Evolutionary conservation across 768 basidiomycete species (phyloP).

Genomic region (Boletus pseudo-olivaceus): DNA sequence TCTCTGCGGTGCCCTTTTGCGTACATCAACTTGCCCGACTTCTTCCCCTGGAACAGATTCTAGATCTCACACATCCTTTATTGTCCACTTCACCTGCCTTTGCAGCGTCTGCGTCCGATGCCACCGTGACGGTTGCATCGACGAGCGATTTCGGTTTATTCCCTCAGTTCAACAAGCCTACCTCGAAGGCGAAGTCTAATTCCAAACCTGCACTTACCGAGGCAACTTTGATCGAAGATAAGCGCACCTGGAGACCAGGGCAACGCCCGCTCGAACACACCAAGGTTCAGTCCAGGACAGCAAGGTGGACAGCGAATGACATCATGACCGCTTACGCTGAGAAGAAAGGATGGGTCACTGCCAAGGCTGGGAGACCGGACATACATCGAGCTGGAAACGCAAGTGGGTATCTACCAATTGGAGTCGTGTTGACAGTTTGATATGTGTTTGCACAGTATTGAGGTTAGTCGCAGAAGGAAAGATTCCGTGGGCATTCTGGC

Average conservation of each 20-base stretch:
- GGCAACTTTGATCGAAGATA: conserved; percentile 43
- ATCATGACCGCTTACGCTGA: conserved; percentile 76
- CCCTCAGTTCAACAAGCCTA: neutral
- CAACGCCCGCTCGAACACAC: conserved; percentile 21
- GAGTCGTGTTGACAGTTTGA: neutral
- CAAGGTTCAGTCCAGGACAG: conserved; percentile 9
- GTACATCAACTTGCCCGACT: conserved; percentile 64
- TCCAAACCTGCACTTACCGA: neutral
- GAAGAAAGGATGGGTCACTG: conserved; percentile 82
- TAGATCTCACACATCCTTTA: conserved; percentile 54
- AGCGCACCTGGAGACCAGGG: conserved; percentile 75
- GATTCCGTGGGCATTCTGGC: conserved; percentile 85
- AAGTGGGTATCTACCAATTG: conserved; percentile 49
- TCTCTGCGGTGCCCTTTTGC: conserved; percentile 82
- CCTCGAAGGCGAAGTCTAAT: neutral
- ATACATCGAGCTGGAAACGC: conserved; percentile 86
- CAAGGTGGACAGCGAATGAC: conserved; percentile 81
- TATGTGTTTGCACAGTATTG: conserved; percentile 50
- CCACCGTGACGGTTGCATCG: neutral
- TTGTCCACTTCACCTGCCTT: conserved; percentile 11
- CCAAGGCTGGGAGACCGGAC: conserved; percentile 88
- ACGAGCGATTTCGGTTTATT: neutral
- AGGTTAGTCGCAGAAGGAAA: conserved; percentile 79
- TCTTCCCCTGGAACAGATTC: conserved; percentile 75
- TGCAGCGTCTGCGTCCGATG: neutral